Conservation (phyloP, 192 early-diverging fungal genomes). For the Gryganskiella cystojenkinii region DNA sequence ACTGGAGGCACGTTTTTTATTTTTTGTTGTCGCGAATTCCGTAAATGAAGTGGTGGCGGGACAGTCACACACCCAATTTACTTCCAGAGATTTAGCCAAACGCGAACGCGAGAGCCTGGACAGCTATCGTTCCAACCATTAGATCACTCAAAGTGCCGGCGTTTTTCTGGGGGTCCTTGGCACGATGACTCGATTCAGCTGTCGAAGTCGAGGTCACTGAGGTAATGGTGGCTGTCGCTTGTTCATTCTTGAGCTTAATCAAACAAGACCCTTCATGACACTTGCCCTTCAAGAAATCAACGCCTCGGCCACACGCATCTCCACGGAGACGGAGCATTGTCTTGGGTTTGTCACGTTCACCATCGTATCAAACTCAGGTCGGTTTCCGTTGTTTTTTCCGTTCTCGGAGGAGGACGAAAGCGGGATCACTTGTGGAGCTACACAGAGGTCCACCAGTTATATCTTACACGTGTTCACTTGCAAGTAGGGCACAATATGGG, state of each 20-base stretch:
- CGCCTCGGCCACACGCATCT: neutral
- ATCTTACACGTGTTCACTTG: neutral
- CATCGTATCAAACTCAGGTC: neutral
- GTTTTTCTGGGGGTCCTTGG: neutral
- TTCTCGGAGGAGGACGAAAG: neutral
- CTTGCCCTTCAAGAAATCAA: neutral
- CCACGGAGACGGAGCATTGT: neutral
- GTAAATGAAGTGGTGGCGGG: no score
- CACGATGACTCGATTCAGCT: neutral
- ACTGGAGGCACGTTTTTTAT: neutral
- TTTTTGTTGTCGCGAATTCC: slow-evolving; percentile 11
- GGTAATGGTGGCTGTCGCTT: neutral
- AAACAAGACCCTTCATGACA: neutral
- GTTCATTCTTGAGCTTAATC: neutral
- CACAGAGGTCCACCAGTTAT: neutral
- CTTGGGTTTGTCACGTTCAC: neutral
- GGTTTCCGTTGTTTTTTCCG: neutral
- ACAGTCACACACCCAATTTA: no score
- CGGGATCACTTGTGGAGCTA: neutral
- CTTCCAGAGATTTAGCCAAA: no score
- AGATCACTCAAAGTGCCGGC: neutral
- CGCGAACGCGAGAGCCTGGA: no score
- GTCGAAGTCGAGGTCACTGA: no score
- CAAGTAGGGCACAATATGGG: neutral
- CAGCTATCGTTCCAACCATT: no score